A percentile compares a stretch with the other conserved stretches of the same genome.
These are phyloP conservation scores for Trametes cingulata DNA, from an alignment of 768 basidiomycete species.

Conservation along the genomic window DNA sequence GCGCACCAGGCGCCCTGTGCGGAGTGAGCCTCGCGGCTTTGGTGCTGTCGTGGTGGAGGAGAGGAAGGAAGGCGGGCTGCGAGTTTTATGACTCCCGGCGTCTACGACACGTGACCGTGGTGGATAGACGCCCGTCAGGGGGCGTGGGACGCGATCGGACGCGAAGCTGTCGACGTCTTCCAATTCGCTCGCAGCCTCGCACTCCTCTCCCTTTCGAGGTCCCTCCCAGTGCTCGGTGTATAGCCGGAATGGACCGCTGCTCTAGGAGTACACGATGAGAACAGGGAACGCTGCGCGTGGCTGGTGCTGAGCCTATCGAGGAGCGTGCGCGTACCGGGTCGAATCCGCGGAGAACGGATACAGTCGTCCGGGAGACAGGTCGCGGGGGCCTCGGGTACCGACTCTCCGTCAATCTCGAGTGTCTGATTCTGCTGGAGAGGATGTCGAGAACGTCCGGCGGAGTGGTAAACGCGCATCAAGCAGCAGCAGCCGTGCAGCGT, in stretches of 20 bases:
- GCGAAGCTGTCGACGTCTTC: too few species aligned
- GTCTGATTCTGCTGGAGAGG: too few species aligned
- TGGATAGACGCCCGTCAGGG: not conserved
- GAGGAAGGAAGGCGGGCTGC: not conserved
- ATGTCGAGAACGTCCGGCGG: too few species aligned
- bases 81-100: slow-evolving; percentile 9
- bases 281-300: too few species aligned
- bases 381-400: not conserved
- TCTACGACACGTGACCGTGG: slow-evolving; percentile 6
- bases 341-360: not conserved
- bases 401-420: too few species aligned
- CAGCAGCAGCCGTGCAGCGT: too few species aligned
- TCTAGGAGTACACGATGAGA: too few species aligned
- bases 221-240: too few species aligned
- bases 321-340: not conserved
- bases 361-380: slow-evolving; percentile 9
- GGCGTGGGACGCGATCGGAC: not conserved
- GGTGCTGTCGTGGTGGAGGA: slow-evolving; percentile 37
- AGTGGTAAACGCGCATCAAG: too few species aligned
- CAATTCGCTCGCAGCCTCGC: too few species aligned
- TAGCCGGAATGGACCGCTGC: too few species aligned
- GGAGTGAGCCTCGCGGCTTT: slow-evolving; percentile 75
- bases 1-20: slow-evolving; percentile 40
- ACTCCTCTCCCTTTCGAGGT: too few species aligned
- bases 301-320: not conserved